Evolutionary conservation across 2,329 filamentous ascomycete genomes (phyloP).

Genomic region (Penicillium hesseltinei): DNA sequence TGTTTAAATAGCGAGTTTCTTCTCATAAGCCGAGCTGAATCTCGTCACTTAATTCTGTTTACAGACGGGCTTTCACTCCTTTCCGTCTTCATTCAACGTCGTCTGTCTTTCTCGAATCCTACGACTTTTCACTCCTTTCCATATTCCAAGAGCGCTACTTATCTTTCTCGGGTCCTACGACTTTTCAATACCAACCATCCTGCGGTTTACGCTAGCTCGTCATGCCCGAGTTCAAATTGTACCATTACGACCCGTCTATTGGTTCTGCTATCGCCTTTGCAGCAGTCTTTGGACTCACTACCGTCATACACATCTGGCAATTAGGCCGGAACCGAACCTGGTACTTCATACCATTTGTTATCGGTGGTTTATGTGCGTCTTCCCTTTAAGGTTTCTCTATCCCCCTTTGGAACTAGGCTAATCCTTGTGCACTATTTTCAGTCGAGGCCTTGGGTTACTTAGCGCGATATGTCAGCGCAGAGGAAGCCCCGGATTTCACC

Average conservation of each 20-base stretch:
- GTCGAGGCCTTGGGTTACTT: constrained; percentile 17
- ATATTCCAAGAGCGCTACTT: not conserved
- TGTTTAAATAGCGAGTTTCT: not conserved
- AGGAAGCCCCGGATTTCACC: constrained; percentile 21
- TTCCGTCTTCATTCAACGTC: not conserved
- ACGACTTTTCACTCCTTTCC: not conserved
- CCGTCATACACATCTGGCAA: constrained; percentile 16
- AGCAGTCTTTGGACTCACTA: constrained; percentile 29
- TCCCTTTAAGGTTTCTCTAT: not conserved
- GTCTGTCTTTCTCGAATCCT: not conserved
- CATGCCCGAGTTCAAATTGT: constrained; percentile 14
- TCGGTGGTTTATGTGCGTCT: constrained; percentile 29
- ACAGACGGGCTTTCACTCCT: not conserved
- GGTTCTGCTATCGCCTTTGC: constrained; percentile 13
- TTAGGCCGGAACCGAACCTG: constrained; percentile 19
- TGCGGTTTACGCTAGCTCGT: not conserved
- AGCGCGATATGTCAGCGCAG: constrained; percentile 12
- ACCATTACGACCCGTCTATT: constrained; percentile 19
- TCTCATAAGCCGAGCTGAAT: not conserved
- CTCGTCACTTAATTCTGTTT: not conserved
- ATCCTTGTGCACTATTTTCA: not conserved
- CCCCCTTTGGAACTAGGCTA: not conserved
- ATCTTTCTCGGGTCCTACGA: not conserved
- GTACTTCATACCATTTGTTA: constrained; percentile 42
- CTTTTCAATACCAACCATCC: not conserved